phyloP scores from a whole-genome alignment of 1,284 basidiomycete species.

The Rhodotorula sp. region DNA sequence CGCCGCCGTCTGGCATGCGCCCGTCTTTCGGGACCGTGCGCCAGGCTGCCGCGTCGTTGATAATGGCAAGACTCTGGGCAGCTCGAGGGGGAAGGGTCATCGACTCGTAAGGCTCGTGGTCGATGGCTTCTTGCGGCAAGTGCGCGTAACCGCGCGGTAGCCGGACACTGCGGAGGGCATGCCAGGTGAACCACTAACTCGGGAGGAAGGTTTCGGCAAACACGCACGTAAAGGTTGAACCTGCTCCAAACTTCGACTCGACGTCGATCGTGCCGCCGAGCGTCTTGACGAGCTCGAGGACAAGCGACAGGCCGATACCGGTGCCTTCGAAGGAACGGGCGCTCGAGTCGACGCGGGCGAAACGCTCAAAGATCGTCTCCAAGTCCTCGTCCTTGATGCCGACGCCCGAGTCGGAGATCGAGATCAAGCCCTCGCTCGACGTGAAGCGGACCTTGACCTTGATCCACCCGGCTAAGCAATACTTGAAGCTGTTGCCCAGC shows the following conservation, averaged over 20 bases:
- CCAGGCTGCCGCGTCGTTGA: conserved; percentile 34
- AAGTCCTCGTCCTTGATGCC: conserved; percentile 41
- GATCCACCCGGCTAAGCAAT: conserved; percentile 35
- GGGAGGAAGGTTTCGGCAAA: too few relatives aligned
- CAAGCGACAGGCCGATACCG: conserved; percentile 48
- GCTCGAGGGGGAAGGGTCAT: conserved; percentile 6
- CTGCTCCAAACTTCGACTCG: conserved; percentile 36
- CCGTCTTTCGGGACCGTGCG: conserved; percentile 1
- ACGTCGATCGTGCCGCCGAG: conserved; percentile 51
- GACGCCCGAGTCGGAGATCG: conserved; percentile 50
- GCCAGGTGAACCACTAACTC: too few relatives aligned
- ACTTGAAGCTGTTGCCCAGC: conserved; percentile 47
- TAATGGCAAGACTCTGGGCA: conserved; percentile 19
- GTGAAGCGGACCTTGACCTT: conserved; percentile 29
- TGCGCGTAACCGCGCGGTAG: conserved; percentile 34
- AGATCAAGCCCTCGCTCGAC: conserved; percentile 25
- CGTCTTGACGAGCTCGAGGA: conserved; percentile 49
- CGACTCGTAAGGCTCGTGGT: conserved; percentile 12
- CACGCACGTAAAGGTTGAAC: conserved; percentile 30
- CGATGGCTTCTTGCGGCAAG: conserved; percentile 26
- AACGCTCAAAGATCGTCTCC: conserved; percentile 46
- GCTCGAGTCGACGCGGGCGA: conserved; percentile 47
- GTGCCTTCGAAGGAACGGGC: conserved; percentile 50
- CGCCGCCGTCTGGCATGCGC: background rate
- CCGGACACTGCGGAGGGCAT: background rate